Evolutionary conservation across 2,329 filamentous ascomycete genomes (phyloP).

Genomic region (Podosphaera fusca): DNA sequence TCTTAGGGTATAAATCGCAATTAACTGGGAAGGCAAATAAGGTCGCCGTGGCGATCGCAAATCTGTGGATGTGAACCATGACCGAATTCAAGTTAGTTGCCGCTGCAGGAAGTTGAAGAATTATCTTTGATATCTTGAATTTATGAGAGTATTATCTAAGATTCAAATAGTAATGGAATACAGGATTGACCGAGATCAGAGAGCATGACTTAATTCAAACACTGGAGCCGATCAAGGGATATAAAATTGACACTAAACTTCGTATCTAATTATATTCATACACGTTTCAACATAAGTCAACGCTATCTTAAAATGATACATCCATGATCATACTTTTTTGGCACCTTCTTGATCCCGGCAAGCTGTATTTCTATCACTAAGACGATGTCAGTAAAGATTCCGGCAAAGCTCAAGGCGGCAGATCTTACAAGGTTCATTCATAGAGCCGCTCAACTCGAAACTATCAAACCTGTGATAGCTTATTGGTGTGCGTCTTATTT

Average conservation of each 20-base stretch:
- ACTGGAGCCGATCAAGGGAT: neutral
- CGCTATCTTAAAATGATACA: too few species aligned
- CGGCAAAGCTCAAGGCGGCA: slow-evolving; percentile 49
- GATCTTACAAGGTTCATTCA: slow-evolving; percentile 70
- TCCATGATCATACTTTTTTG: neutral
- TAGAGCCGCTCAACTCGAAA: slow-evolving; percentile 64
- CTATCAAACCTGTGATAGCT: slow-evolving; percentile 63
- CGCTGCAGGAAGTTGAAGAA: neutral
- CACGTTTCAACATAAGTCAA: neutral
- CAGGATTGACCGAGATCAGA: neutral
- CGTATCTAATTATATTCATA: neutral
- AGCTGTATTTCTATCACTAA: neutral
- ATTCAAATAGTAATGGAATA: too few species aligned
- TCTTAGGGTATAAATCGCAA: slow-evolving; percentile 63
- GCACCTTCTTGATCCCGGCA: neutral
- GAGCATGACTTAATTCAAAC: neutral
- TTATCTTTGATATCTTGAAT: neutral
- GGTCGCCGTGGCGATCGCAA: slow-evolving; percentile 32
- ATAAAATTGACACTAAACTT: neutral
- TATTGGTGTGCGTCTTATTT: slow-evolving; percentile 62
- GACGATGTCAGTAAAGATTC: slow-evolving; percentile 48
- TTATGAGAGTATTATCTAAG: neutral
- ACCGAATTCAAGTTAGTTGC: slow-evolving; percentile 4
- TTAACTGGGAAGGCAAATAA: slow-evolving; percentile 41
- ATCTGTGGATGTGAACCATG: slow-evolving; percentile 30